These are phyloP conservation scores for Asterophora parasitica DNA, from an alignment of 768 basidiomycete genomes.

Conservation along the genomic window DNA sequence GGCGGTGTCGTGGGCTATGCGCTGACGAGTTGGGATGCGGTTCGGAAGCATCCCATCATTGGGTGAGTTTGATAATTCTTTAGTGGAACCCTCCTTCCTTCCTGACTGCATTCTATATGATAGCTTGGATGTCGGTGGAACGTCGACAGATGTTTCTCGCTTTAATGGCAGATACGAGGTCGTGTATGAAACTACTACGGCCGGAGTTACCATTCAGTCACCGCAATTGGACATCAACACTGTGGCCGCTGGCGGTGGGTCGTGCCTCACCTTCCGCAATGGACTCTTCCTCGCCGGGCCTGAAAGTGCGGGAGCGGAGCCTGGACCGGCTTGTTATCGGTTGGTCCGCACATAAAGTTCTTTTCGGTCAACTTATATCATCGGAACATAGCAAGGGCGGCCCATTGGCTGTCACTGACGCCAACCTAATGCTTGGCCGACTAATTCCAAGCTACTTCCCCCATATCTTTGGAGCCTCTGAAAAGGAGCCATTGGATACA, in stretches of 20 bases:
- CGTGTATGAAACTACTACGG: conserved; percentile 94
- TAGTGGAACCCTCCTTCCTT: neutral
- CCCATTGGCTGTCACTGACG: conserved; percentile 88
- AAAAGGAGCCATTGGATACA: conserved; percentile 78
- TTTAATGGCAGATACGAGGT: conserved; percentile 89
- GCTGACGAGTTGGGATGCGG: conserved; percentile 83
- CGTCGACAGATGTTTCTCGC: conserved; percentile 92
- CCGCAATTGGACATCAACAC: conserved; percentile 96
- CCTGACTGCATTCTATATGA: neutral
- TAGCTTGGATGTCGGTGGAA: conserved; percentile 91
- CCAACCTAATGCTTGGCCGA: conserved; percentile 85
- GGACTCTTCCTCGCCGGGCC: conserved; percentile 91
- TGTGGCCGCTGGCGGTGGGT: conserved; percentile 93
- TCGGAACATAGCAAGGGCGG: conserved; percentile 70
- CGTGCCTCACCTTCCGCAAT: conserved; percentile 82
- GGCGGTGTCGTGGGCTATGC: conserved; percentile 97
- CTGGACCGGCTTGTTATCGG: conserved; percentile 91
- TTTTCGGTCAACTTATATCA: neutral
- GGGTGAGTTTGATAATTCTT: conserved; percentile 46
- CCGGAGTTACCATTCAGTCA: conserved; percentile 87
- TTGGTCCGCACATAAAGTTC: conserved; percentile 19
- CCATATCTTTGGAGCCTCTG: conserved; percentile 88
- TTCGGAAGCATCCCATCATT: conserved; percentile 70
- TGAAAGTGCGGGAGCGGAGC: conserved; percentile 89
- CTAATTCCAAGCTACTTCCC: conserved; percentile 90